Base-by-base conservation (phyloP, 2,329 filamentous ascomycete genomes). In the Pseudogymnoascus sp. region DNA sequence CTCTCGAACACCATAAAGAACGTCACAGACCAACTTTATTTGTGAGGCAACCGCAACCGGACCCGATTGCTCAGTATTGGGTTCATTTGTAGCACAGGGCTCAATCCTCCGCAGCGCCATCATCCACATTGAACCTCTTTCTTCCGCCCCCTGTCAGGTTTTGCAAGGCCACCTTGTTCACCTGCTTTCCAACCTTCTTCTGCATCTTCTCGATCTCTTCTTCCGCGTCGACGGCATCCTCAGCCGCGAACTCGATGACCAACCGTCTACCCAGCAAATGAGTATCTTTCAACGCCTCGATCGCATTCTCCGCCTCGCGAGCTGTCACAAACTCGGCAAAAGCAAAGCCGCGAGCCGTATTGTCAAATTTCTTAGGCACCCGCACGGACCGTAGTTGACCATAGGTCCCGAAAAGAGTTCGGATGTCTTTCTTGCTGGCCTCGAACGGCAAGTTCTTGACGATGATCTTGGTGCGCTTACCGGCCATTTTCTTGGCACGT, bases 381-480 rank as follows among this genome's bases (percentile, higher is more conserved):
- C 95, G 90, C 65, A 99, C 91, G 62, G 92, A 93, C 72, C 91
- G 89, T 67, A 99, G 85, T 74, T 96, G 89, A 53, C 95, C 96
- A 76, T 97, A 97, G 37, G 91, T 87, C 66, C 90, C 86, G 74
- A 97, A 93, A 44, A 97, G 81, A 62, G 88, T 81, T 67, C 91
- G 86, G 64, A 99, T 83, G 74, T 99, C 95, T 76, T 96, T 95
- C 80, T 96, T 97, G 62, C 87, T 89, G 59, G 90, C 89, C 79
- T 97, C 91, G 79, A 99, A 99, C 19, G 95, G 93, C 76, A 99
- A 79, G 79, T 99, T 99, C 81, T 97, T 99, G 80, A 99, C 89
- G 76, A 97, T 88, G 72, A 99, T 89, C 82, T 97, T 97, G 59
- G 93, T 97, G 68, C 86, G 84, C 73, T 87, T 85, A 14, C 83